These are phyloP conservation scores for Neofusicoccum cordaticola DNA, from an alignment of 2,329 filamentous ascomycete genomes.

Conservation along the genomic window DNA sequence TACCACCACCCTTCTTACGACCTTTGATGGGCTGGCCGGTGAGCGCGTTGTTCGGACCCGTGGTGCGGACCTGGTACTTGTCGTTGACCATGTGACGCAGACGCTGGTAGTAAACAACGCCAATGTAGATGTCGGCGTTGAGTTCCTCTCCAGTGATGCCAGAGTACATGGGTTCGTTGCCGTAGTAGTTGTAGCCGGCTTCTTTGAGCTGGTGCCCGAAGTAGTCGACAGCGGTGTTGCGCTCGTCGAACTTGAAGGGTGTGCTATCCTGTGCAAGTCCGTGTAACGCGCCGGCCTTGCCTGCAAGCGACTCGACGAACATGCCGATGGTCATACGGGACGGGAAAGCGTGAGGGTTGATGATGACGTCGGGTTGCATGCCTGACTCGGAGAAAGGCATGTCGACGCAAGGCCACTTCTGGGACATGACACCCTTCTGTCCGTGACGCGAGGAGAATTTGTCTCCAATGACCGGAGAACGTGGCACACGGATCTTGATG, in stretches of 20 bases:
- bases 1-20: slow-evolving; percentile 92
- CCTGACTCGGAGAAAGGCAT: slow-evolving; percentile 97
- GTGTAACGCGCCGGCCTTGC: slow-evolving; percentile 90
- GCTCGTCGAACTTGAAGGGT: slow-evolving; percentile 90
- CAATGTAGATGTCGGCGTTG: slow-evolving; percentile 91
- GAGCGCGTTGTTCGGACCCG: slow-evolving; percentile 82
- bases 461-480: slow-evolving; percentile 90
- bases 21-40: slow-evolving; percentile 98
- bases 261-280: slow-evolving; percentile 95
- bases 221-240: slow-evolving; percentile 87
- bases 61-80: slow-evolving; percentile 97
- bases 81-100: slow-evolving; percentile 99
- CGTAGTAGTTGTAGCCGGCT: slow-evolving; percentile 96
- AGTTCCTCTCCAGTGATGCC: slow-evolving; percentile 95
- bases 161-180: slow-evolving; percentile 98
- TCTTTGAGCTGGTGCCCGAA: slow-evolving; percentile 94
- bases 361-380: slow-evolving; percentile 96
- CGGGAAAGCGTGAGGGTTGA: slow-evolving; percentile 98
- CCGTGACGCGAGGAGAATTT: slow-evolving; percentile 99
- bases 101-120: slow-evolving; percentile 96
- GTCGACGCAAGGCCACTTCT: slow-evolving; percentile 90
- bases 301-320: slow-evolving; percentile 96
- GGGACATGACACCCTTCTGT: slow-evolving; percentile 94
- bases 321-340: slow-evolving; percentile 99
- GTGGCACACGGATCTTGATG: slow-evolving; percentile 88